Evolutionary conservation across 192 early-diverging fungal genomes (phyloP).

Genomic region (Coemansia guatemalensis): DNA sequence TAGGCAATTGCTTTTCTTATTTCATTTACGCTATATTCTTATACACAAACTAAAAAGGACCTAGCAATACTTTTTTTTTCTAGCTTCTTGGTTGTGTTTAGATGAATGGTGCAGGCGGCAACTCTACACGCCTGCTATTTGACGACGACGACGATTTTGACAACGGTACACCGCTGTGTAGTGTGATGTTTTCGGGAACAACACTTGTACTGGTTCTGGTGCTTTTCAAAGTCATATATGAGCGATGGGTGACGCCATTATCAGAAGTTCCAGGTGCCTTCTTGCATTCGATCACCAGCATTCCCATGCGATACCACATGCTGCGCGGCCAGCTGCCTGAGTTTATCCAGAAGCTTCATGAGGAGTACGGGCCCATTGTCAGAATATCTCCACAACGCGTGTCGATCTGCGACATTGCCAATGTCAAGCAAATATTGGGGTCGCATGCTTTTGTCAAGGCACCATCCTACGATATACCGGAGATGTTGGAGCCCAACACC

Average conservation of each 20-base stretch:
- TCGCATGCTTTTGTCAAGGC: slow-evolving; percentile 36
- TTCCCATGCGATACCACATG: slow-evolving; percentile 52
- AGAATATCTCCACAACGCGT: slow-evolving; percentile 48
- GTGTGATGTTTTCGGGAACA: slow-evolving; percentile 28
- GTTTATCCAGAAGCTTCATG: slow-evolving; percentile 21
- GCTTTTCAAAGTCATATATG: slow-evolving; percentile 47
- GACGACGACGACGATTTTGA: slow-evolving; percentile 46
- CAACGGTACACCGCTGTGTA: slow-evolving; percentile 27
- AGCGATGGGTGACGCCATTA: slow-evolving; percentile 50
- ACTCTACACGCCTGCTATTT: slow-evolving; percentile 44
- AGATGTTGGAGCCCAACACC: slow-evolving; percentile 22
- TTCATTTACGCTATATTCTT: neutral
- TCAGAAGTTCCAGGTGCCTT: slow-evolving; percentile 27
- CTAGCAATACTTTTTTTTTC: no score
- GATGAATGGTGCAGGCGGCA: slow-evolving; percentile 48
- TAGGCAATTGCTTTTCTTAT: slow-evolving; percentile 1
- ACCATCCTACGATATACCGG: slow-evolving; percentile 36
- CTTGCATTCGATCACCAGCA: slow-evolving; percentile 28
- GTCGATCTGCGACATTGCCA: slow-evolving; percentile 22
- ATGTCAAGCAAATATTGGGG: slow-evolving; percentile 28
- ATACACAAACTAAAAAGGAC: no score
- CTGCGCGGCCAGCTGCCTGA: slow-evolving; percentile 37
- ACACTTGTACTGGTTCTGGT: slow-evolving; percentile 23
- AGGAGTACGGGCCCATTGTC: slow-evolving; percentile 30
- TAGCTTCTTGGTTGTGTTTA: neutral